Percentiles rank a stretch among this genome's conserved stretches.
Evolutionary conservation across 2,329 filamentous ascomycete species (phyloP).

Genomic region (Phialophora expanda): DNA sequence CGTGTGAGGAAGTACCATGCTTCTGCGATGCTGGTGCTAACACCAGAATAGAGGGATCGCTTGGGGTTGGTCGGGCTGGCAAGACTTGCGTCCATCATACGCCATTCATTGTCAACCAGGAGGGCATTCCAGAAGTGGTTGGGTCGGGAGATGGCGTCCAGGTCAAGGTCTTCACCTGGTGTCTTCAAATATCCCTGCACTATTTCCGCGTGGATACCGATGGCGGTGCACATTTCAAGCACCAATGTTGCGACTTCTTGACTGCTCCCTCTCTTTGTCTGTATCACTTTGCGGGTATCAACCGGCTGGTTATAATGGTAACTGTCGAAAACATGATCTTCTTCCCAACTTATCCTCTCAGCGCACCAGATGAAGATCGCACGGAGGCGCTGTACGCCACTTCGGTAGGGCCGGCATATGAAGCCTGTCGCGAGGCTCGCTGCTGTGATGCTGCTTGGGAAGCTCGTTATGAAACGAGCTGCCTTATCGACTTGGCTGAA

Average conservation of each 20-base stretch:
- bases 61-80: slow-evolving; percentile 89
- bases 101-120: slow-evolving; percentile 91
- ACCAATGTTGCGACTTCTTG: slow-evolving; percentile 89
- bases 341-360: slow-evolving; percentile 95
- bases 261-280: slow-evolving; percentile 80
- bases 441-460: slow-evolving; percentile 82
- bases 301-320: slow-evolving; percentile 46
- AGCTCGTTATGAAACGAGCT: slow-evolving; percentile 81
- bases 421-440: slow-evolving; percentile 85
- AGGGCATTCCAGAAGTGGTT: slow-evolving; percentile 99
- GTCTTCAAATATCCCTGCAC: slow-evolving; percentile 88
- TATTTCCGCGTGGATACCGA: slow-evolving; percentile 85
- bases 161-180: slow-evolving; percentile 81
- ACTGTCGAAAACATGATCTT: slow-evolving; percentile 79
- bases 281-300: slow-evolving; percentile 82
- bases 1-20: slow-evolving; percentile 91
- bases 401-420: slow-evolving; percentile 90
- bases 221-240: slow-evolving; percentile 88
- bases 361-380: slow-evolving; percentile 98
- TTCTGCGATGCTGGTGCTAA: slow-evolving; percentile 73
- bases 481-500: slow-evolving; percentile 93
- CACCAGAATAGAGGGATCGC: slow-evolving; percentile 76
- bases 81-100: slow-evolving; percentile 91
- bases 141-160: slow-evolving; percentile 79
- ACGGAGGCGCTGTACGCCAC: slow-evolving; percentile 87